phyloP scores from a whole-genome alignment of 2,329 filamentous ascomycete genomes.

The Cercospora zeae-maydis region DNA sequence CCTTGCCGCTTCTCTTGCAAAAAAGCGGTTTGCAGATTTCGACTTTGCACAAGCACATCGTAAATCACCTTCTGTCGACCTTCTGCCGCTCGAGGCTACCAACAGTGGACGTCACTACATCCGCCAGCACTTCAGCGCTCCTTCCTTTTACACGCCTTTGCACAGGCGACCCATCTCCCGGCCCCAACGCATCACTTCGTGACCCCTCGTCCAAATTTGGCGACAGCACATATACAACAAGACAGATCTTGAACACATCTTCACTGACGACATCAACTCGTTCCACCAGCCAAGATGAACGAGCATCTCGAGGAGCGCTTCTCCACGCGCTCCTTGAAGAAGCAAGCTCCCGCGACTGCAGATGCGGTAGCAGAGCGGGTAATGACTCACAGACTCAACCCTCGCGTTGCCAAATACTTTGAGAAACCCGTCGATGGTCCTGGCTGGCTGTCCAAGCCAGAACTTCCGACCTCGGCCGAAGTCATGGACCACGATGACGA shows the following conservation, averaged over 20 bases:
- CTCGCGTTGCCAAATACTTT: constrained; percentile 29
- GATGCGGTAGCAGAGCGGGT: constrained; percentile 21
- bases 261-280: not conserved
- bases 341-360: not conserved
- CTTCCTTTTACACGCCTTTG: not conserved
- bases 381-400: constrained; percentile 29
- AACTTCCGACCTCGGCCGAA: constrained; percentile 55
- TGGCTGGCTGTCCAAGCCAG: constrained; percentile 43
- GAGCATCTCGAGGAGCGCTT: constrained; percentile 33
- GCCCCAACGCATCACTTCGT: not conserved
- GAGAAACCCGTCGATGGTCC: constrained; percentile 16
- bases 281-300: constrained; percentile 26
- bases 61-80: not conserved
- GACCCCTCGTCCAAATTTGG: not conserved
- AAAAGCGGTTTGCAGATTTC: not conserved
- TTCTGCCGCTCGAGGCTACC: not conserved
- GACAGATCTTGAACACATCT: not conserved
- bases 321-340: constrained; percentile 19
- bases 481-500: constrained; percentile 40
- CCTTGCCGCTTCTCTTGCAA: not conserved
- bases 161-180: not conserved
- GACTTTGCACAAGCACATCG: not conserved
- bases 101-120: not conserved
- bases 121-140: not conserved
- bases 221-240: not conserved